Evolutionary conservation across 495 filamentous ascomycete genomes (phyloP).

Genomic region (Aspergillus mulundensis): DNA sequence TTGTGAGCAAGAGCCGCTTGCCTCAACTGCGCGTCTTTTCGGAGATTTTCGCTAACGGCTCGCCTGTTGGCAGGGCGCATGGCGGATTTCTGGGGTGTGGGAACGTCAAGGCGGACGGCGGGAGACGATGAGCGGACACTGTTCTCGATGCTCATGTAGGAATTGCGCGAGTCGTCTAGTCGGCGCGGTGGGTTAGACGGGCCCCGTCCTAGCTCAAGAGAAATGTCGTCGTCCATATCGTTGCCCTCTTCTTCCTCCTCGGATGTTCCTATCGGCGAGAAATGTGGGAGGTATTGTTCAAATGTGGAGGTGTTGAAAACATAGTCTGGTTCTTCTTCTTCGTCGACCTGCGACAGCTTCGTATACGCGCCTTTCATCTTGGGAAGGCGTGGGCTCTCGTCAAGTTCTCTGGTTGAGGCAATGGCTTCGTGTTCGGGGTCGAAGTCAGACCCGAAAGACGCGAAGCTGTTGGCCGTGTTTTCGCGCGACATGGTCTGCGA

Average conservation of each 20-base stretch:
- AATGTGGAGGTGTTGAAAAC: conserved; percentile 61
- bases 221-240: conserved; percentile 33
- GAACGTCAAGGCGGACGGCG: conserved; percentile 43
- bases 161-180: conserved; percentile 41
- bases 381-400: conserved; percentile 36
- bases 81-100: conserved; percentile 40
- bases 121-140: conserved; percentile 47
- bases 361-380: conserved; percentile 29
- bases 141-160: conserved; percentile 45
- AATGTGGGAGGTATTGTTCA: conserved; percentile 60
- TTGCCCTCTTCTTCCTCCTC: conserved; percentile 33
- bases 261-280: conserved; percentile 42
- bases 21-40: conserved; percentile 44
- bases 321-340: conserved; percentile 43
- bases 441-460: conserved; percentile 44
- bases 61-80: conserved; percentile 25
- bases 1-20: conserved; percentile 44
- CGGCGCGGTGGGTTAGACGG: conserved; percentile 30
- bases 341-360: conserved; percentile 19
- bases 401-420: conserved; percentile 46
- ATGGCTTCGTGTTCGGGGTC: conserved; percentile 51
- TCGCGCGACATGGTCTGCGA: conserved; percentile 34
- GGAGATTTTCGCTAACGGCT: conserved; percentile 37
- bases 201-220: conserved; percentile 45
- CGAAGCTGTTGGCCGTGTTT: conserved; percentile 25